Base-by-base conservation (phyloP, 768 basidiomycete species). In the Pulveroboletus frians region DNA sequence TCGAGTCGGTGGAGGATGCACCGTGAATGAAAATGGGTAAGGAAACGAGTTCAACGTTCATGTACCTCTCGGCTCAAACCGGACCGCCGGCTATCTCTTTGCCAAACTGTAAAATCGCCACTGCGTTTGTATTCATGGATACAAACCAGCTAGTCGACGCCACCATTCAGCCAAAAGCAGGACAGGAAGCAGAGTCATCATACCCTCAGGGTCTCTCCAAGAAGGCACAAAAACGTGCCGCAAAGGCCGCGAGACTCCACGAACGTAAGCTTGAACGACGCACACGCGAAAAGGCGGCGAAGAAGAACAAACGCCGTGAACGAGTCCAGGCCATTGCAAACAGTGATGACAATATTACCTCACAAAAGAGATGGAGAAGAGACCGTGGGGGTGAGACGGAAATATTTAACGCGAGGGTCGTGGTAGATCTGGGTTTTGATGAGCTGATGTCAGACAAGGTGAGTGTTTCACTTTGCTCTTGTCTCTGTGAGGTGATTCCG, bases 401-500 rank as follows among this genome's bases (percentile, higher is more conserved):
- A 27, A 44, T 51, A 52, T 84, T 80, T 55, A 75, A 79, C 6
- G 89, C 86, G 18, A 77, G 75, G 50, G 76, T 92, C 3, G 80
- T 91, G 30, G 67, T 98, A 17, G 96, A 99, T 71, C 75, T 97
- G 15, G 91, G 84, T 9, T 97, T 96, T 65, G 94, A 98, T 64
- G 80, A 93, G 38, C 73, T 84, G 69, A 97, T 98, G 95, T 82
- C 74, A 49, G 92, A 95, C 53, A 91, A 93, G 73, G 93, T 94
- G 67, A 56, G 84, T 67, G 42, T 51, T 42, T 57, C 55, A 41
- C 39, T 52, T 51, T 44, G 23, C n/a, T 32, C 50, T 49, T 49
- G 53, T 45, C 43, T 46, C 41, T 51, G 38, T 21, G 43, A 47
- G 38, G 54, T 58, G 43, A 58, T 46, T 30, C 36, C 40, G 46